These are phyloP conservation scores for Tylopilus felleus DNA, from an alignment of 768 basidiomycete genomes.

Conservation along the genomic window DNA sequence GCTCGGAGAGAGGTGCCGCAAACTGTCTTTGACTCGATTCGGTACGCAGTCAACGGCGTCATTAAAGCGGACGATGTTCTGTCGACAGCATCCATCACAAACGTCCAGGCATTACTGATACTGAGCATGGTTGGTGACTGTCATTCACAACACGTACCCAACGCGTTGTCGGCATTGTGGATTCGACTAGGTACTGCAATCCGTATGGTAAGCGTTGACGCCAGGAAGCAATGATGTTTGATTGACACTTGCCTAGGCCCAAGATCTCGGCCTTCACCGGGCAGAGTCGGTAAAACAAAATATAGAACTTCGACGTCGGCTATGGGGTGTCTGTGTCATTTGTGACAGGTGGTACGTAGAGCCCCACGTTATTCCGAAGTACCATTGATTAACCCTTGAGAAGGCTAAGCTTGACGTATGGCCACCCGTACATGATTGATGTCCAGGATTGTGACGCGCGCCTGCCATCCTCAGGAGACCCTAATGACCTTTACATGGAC, in stretches of 20 bases:
- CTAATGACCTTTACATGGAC: slow-evolving; percentile 75
- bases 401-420: slow-evolving; percentile 86
- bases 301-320: slow-evolving; percentile 80
- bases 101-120: slow-evolving; percentile 85
- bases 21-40: slow-evolving; percentile 84
- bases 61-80: slow-evolving; percentile 90
- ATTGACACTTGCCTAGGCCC: slow-evolving; percentile 57
- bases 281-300: slow-evolving; percentile 83
- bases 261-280: slow-evolving; percentile 93
- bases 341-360: slow-evolving; percentile 80
- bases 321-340: slow-evolving; percentile 95
- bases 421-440: slow-evolving; percentile 95
- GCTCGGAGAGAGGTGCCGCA: slow-evolving; percentile 82
- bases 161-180: slow-evolving; percentile 82
- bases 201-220: slow-evolving; percentile 68
- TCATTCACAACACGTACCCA: slow-evolving; percentile 86
- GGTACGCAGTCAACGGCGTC: slow-evolving; percentile 80
- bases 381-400: slow-evolving; percentile 5
- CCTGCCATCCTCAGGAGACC: slow-evolving; percentile 84
- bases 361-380: neutral
- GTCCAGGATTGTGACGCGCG: slow-evolving; percentile 95
- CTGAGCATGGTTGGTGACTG: slow-evolving; percentile 85
- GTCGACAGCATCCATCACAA: slow-evolving; percentile 78
- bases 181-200: slow-evolving; percentile 85
- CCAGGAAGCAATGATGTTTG: slow-evolving; percentile 2